Evolutionary conservation across 2,329 filamentous ascomycete genomes (phyloP).

Genomic region (Canariomyces notabilis): DNA sequence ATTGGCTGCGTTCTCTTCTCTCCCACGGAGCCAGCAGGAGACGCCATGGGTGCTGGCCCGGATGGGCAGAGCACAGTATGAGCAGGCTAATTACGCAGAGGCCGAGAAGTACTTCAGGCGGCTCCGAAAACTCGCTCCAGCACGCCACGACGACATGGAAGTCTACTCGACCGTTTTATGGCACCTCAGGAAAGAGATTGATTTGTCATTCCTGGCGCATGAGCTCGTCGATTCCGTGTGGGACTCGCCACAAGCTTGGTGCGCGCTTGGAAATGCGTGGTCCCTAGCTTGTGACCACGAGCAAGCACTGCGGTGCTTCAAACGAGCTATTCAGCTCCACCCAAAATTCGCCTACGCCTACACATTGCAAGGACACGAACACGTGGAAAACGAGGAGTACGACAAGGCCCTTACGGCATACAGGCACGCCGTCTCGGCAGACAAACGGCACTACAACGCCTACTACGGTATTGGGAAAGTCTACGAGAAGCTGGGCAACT

Average conservation of each 20-base stretch:
- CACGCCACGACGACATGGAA: constrained; percentile 90
- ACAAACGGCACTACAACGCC: constrained; percentile 92
- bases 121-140: constrained; percentile 73
- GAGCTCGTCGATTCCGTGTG: constrained; percentile 83
- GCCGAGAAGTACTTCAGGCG: constrained; percentile 82
- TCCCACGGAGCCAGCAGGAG: constrained; percentile 73
- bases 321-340: constrained; percentile 84
- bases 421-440: constrained; percentile 76
- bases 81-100: constrained; percentile 79
- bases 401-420: constrained; percentile 90
- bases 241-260: constrained; percentile 92
- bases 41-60: constrained; percentile 92
- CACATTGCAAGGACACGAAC: constrained; percentile 92
- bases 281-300: constrained; percentile 90
- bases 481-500: constrained; percentile 85
- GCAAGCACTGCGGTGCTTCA: constrained; percentile 90
- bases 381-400: constrained; percentile 93
- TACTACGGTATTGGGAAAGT: constrained; percentile 86
- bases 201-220: constrained; percentile 87
- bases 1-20: constrained; percentile 63
- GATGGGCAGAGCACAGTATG: constrained; percentile 85
- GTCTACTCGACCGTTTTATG: constrained; percentile 98
- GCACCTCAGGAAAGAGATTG: constrained; percentile 89
- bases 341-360: constrained; percentile 92
- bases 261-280: constrained; percentile 89